Evolutionary conservation across 2,329 filamentous ascomycete genomes (phyloP), one percentile per base, ranked within the genome.

Genomic region (Thielaviopsis euricoi): DNA sequence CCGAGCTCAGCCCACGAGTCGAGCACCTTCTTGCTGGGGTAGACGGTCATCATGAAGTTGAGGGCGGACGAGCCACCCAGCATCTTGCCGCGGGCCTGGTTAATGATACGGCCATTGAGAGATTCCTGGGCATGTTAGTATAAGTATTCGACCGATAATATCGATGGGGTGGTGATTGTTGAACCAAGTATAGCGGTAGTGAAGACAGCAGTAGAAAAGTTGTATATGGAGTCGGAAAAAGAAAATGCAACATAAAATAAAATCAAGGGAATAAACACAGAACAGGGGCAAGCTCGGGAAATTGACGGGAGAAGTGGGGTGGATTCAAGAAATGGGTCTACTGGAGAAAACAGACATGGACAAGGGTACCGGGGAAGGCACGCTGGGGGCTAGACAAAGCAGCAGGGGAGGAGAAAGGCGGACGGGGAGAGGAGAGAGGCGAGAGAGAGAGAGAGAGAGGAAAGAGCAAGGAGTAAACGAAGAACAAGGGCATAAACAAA

Each of bases 11-110:
- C 61, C 66, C 65, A 67, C 2, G 63, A 62, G 46, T 67, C 54
- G 40, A 59, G 50, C 10, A 53, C 29, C 23, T 25, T 22, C 17
- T 56, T 56, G 53, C 49, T 56, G 22, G 58, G 58, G 50, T 59
- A 59, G 37, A 59, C 58, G 13, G 58, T 40, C 58, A 59, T 82
- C 66, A 78, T 82, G 66, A 83, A 85, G 68, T 85, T 85, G 53
- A 80, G 66, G 46, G 71, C 77, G 0, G 74, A 76, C 60, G 76
- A 79, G 17, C 81, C 80, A 40, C 80, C 80, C 0, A 83, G 76
- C 1, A 72, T 72, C 67, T 80, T 80, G 10, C 81, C 77, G 48
- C 80, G 74, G 10, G 79, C 58, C 17, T 62, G 60, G 54, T 59
- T 61, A 49, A 65, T 60, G 13, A 59, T 49, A 15, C 62, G 62